These are phyloP conservation scores for Vigna reflexopilosa DNA, from an alignment of 306 rosid genomes.

Conservation along the genomic window DNA sequence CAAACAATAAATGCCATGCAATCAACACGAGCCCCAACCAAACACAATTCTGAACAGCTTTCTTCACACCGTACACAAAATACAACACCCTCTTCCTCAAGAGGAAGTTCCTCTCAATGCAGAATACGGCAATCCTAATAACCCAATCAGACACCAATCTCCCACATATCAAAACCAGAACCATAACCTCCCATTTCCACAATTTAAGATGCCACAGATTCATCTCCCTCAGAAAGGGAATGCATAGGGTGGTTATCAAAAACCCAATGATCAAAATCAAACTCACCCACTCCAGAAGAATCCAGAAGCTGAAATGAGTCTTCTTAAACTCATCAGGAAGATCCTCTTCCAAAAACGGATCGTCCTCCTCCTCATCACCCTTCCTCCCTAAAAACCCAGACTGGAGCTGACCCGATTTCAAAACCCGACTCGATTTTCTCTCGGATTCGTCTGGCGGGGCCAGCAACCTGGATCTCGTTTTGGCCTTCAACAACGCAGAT, in stretches of 20 bases:
- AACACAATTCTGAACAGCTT: conserved; percentile 75
- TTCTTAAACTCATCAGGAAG: conserved; percentile 63
- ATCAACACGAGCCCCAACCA: conserved; percentile 87
- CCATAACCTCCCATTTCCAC: conserved; percentile 91
- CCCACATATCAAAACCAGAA: conserved; percentile 79
- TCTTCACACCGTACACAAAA: conserved; percentile 81
- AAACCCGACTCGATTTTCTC: conserved; percentile 46
- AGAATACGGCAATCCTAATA: conserved; percentile 64
- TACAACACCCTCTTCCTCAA: conserved; percentile 76
- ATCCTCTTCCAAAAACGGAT: conserved; percentile 81
- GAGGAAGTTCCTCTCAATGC: conserved; percentile 75
- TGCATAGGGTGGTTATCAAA: conserved; percentile 53
- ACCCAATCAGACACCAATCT: conserved; percentile 87
- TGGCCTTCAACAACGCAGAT: conserved; percentile 56
- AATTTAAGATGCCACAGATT: conserved; percentile 62
- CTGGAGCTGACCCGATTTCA: conserved; percentile 61
- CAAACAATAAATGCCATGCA: conserved; percentile 78
- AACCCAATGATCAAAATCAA: conserved; percentile 65
- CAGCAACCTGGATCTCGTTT: conserved; percentile 73
- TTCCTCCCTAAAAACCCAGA: conserved; percentile 62
- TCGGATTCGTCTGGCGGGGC: conserved; percentile 80
- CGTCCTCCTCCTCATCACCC: conserved; percentile 68
- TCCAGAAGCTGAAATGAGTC: conserved; percentile 44
- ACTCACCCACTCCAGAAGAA: conserved; percentile 74
- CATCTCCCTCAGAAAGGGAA: conserved; percentile 50